Base-by-base conservation (phyloP, 345 rosid species). In the Citrus reticulata region DNA sequence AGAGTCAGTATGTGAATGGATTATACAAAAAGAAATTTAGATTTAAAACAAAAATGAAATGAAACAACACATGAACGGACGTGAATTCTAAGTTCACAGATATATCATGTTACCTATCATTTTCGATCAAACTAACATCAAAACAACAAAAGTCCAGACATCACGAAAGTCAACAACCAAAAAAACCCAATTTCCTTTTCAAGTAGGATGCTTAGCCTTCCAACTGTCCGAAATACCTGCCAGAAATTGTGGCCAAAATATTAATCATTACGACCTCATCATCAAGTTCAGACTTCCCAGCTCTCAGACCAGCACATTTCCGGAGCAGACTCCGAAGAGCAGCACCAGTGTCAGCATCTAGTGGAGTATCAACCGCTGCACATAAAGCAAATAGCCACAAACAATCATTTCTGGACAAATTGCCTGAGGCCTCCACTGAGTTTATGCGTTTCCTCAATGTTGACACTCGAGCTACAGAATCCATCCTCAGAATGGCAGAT, bases 321-420 rank as follows among this genome's bases (percentile, higher is more conserved):
- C 98, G 89, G 40, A 94, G 86, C 76, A 93, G 81, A 78, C 87
- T 80, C 17, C 95, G 88, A 20, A 94, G 87, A 34, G 89, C 83
- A 79, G 95, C 98, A 55, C 91, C 82, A 6, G 93, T 87, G 79
- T 90, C 95, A 0, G 88, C 94, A 65, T 90, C 89, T 54, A 91
- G 40, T 4, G 99, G 99, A 40, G 89, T 82, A 63, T 96, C 98
- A 40, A 94, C 87, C 17, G 93, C 89, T 61, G 95, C 93, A 67
- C 94, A 91, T 30, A 94, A 83, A 32, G 97, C 92, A 78, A 91
- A 90, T 42, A 94, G 84, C 98, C 98, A 96, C 61, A 82, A 55
- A 29, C 92, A 88, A 27, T 91, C 93, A 10, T 68, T 82, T 78
- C 85, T 87, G 19, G 90, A 74, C 27, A 91, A 81, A 5, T 67